phyloP scores from a whole-genome alignment of 2,329 filamentous ascomycete genomes.

The Fonsecaea erecta region DNA sequence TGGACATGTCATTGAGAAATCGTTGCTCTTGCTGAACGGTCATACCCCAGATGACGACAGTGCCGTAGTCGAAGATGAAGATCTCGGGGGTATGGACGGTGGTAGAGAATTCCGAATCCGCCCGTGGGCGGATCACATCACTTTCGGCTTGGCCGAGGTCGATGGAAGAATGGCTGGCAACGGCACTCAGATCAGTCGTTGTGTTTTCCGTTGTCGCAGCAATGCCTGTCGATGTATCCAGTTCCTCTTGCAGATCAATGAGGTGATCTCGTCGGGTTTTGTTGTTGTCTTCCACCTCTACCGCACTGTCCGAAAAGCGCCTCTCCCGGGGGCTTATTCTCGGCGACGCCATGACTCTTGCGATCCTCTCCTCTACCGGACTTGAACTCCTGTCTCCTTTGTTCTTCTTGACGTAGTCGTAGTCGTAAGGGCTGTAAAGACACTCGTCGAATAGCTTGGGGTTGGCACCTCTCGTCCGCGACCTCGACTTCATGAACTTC shows the following conservation, averaged over 20 bases:
- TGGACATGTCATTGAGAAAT: constrained; percentile 90
- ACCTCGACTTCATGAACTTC: constrained; percentile 85
- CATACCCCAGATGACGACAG: constrained; percentile 99
- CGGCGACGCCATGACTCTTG: constrained; percentile 33
- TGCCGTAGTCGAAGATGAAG: constrained; percentile 96
- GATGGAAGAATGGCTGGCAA: constrained; percentile 25
- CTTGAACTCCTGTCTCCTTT: constrained; percentile 36
- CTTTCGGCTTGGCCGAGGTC: constrained; percentile 28
- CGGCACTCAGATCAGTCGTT: constrained; percentile 25
- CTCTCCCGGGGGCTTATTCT: constrained; percentile 34
- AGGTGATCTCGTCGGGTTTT: constrained; percentile 64
- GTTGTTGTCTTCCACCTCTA: constrained; percentile 67
- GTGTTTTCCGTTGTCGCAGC: constrained; percentile 33
- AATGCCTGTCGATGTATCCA: constrained; percentile 38
- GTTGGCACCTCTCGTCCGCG: constrained; percentile 75
- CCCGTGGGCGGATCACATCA: constrained; percentile 47
- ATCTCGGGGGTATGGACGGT: constrained; percentile 90
- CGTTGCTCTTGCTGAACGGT: constrained; percentile 82
- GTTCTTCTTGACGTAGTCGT: constrained; percentile 58
- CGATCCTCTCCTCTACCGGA: constrained; percentile 34
- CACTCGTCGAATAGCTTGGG: constrained; percentile 97
- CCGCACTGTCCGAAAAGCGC: constrained; percentile 65
- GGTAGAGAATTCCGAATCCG: constrained; percentile 72
- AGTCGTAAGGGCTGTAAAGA: constrained; percentile 92
- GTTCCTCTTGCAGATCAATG: constrained; percentile 62